Base-by-base conservation (phyloP, 2,329 filamentous ascomycete species). In the Canariomyces notabilis region DNA sequence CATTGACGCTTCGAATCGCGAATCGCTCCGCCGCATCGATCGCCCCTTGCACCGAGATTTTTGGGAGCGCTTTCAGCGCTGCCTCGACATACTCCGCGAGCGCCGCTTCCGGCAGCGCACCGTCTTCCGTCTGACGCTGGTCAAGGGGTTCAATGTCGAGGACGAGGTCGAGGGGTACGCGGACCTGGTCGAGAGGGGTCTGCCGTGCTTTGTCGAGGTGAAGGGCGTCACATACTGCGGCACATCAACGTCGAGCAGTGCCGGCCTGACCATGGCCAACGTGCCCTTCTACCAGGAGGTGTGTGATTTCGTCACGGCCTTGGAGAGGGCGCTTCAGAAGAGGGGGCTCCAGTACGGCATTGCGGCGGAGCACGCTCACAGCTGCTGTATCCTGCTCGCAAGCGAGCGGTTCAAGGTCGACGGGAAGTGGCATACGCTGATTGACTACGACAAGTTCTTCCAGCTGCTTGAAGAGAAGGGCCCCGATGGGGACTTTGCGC, bases 181-280 rank as follows among this genome's bases (percentile, higher is more conserved):
- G 0, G 82, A 88, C 59, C 80, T 97, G 1, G 86, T 97, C 15
- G 87, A 90, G 61, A 82, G 83, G 55, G 90, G 86, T 0, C 74
- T 95, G 18, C 91, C 91, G 0, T 91, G 88, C 64, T 95, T 97
- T 62, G 82, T 97, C 39, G 91, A 97, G 71, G 79, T 97, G 65
- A 97, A 97, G 71, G 91, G 91, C 44, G 91, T 97, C 31, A 97
- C 91, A 0, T 97, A 93, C 70, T 97, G 93, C 67, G 93, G 93
- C 33, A 97, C 91, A 0, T 84, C 84, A 6, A 89, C 89, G 1
- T 87, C 87, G 7, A 83, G 86, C 4, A 85, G 83, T 43, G 90
- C 89, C 0, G 91, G 91, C 0, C 73, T 97, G 37, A 93, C 83
- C n/a, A 97, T 97, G 91, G 81, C 88, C 59, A 97, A 97, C 61